phyloP scores from a whole-genome alignment of 441 rosid genomes.

The Rhodomyrtus psidioides region DNA sequence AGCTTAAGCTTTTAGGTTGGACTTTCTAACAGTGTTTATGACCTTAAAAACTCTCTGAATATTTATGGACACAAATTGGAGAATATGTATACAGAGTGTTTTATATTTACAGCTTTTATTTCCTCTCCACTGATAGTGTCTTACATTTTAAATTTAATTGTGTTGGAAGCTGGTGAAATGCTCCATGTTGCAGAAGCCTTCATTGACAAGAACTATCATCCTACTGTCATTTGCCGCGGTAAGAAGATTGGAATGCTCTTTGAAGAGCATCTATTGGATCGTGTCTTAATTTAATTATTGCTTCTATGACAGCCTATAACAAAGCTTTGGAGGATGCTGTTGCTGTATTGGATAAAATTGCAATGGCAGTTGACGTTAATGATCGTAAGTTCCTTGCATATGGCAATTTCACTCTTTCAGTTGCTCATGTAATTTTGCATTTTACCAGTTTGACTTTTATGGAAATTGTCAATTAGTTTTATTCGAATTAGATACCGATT shows the following conservation, averaged over 20 bases:
- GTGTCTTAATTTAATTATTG: not conserved
- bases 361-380: slow-evolving; percentile 66
- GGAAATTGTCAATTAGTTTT: not conserved
- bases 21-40: no score
- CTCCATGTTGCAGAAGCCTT: slow-evolving; percentile 96
- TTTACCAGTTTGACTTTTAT: not conserved
- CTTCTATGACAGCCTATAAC: slow-evolving; percentile 55
- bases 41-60: not conserved
- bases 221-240: slow-evolving; percentile 93
- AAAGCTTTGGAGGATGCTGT: slow-evolving; percentile 93
- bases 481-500: no score
- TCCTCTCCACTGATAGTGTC: not conserved
- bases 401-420: not conserved
- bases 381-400: slow-evolving; percentile 54
- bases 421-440: not conserved
- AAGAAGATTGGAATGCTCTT: not conserved
- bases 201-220: slow-evolving; percentile 81
- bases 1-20: no score
- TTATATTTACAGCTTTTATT: not conserved
- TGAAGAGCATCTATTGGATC: not conserved
- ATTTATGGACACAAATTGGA: not conserved
- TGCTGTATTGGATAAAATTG: slow-evolving; percentile 82
- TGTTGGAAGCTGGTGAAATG: slow-evolving; percentile 81
- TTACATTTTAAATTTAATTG: not conserved
- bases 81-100: not conserved